A percentile compares a stretch with the other conserved stretches of the same genome.
These are phyloP conservation scores for Gynostemma pentaphyllum DNA, from an alignment of 306 rosid genomes.

Conservation along the genomic window DNA sequence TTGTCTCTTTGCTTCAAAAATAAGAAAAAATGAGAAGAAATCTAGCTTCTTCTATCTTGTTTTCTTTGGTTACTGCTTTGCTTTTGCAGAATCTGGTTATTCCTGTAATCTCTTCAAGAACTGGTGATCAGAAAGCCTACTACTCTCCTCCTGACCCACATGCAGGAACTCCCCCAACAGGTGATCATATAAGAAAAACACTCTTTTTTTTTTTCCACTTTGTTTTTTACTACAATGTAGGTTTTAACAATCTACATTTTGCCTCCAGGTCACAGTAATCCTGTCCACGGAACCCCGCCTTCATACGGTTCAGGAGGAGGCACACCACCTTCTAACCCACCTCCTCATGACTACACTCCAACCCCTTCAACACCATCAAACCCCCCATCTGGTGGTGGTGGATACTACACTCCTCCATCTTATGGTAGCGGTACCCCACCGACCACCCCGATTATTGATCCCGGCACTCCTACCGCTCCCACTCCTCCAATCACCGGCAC, in stretches of 20 bases:
- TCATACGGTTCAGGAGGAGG: conserved; percentile 30
- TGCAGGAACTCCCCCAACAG: conserved; percentile 41
- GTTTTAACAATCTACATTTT: neutral
- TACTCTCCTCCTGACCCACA: conserved; percentile 50
- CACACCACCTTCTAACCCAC: too few relatives aligned
- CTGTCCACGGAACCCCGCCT: conserved; percentile 23
- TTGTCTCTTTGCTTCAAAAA: neutral
- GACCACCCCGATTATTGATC: neutral
- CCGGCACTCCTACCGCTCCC: conserved; percentile 38
- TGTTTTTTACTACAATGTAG: neutral
- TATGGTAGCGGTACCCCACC: conserved; percentile 39
- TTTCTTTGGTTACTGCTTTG: conserved; percentile 27
- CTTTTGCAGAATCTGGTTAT: conserved; percentile 47
- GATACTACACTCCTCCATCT: conserved; percentile 34
- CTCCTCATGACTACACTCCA: conserved; percentile 1
- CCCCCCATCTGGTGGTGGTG: conserved; percentile 10
- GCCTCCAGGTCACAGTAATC: conserved; percentile 4
- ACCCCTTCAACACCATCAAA: conserved; percentile 10
- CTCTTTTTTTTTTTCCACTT: neutral
- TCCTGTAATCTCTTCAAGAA: conserved; percentile 38
- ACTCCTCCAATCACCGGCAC: conserved; percentile 60
- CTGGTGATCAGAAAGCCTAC: conserved; percentile 61
- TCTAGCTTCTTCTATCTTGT: conserved; percentile 25
- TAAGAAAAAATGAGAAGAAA: conserved; percentile 8
- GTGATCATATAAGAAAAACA: conserved; percentile 9